Base-by-base conservation (phyloP, 768 basidiomycete species). In the Pisolithus albus region DNA sequence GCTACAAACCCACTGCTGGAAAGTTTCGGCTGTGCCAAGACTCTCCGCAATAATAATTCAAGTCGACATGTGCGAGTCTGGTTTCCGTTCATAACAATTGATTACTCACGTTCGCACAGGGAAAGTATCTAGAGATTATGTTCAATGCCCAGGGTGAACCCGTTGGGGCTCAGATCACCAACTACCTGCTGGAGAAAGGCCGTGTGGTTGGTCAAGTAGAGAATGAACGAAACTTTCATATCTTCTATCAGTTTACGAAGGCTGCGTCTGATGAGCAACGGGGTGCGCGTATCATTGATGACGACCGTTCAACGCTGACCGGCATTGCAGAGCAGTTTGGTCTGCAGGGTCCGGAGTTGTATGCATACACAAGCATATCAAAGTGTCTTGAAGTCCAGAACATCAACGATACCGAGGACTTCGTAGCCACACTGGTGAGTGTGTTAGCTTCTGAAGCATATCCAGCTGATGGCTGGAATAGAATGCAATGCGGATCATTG, bases 51-150 rank as follows among this genome's bases (percentile, higher is more conserved):
- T 68, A 97, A 99, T 70, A 99, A 99, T 67, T 96, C 92, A 6
- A 92, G 89, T 81, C 85, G 95, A 57, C 95, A 98, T 80, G 93
- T 95, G 69, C 65, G 92, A 74, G 34, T 4, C 34, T n/a, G 48
- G 41, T 51, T 21, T 49, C 21, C 34, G 44, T 38, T 15, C 36
- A 23, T 2, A 19, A 48, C 18, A 2, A n/a, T 43, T 15, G 19
- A 47, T 34, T 38, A 41, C 57, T 61, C 56, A 46, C 34, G 10
- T 51, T 10, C 58, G 7, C 32, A 1, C 60, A 97, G 92, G 95
- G 96, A 21, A 99, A 99, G 78, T 99, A 99, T 65, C 77, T 99
- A 8, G 94, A 99, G 70, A 97, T 99, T 68, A 97, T 98, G 90
- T 99, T 99, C 73, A 96, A 99, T 60, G 71, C 78, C 19, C 79